Conservation (phyloP, 148 eudicot species). For the Cornus controversa region DNA sequence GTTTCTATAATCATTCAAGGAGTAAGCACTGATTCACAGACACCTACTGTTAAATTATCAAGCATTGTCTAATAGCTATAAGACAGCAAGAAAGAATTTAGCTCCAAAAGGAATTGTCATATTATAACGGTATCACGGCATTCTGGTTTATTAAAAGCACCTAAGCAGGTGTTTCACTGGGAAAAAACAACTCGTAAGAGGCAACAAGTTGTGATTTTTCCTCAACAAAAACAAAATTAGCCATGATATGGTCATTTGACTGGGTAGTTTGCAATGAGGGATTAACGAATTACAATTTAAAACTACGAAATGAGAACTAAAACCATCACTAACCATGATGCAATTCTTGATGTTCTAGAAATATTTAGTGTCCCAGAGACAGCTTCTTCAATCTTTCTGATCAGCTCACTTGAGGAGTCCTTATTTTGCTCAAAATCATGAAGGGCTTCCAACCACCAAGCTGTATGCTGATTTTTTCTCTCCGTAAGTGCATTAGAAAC, state of each 20-base stretch:
- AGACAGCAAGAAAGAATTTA: too few relatives aligned
- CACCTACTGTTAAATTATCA: too few relatives aligned
- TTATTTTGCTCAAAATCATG: constrained; percentile 59
- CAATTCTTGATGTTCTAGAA: constrained; percentile 48
- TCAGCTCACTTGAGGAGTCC: constrained; percentile 54
- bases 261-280: background rate
- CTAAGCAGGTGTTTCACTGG: background rate
- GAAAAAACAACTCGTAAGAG: too few relatives aligned
- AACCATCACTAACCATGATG: constrained; percentile 50
- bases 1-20: too few relatives aligned
- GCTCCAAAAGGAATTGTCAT: too few relatives aligned
- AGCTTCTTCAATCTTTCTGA: constrained; percentile 71
- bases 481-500: constrained; percentile 43
- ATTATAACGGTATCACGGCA: too few relatives aligned
- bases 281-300: background rate
- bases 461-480: constrained; percentile 36
- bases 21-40: too few relatives aligned
- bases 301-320: background rate
- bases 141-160: background rate
- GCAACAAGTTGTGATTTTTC: too few relatives aligned
- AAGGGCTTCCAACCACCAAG: constrained; percentile 89
- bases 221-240: too few relatives aligned
- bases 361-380: constrained; percentile 55
- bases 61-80: too few relatives aligned
- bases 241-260: too few relatives aligned